Base-by-base conservation (phyloP, 371 early-diverging fungal genomes). In the Dinochytrium kinnereticum region DNA sequence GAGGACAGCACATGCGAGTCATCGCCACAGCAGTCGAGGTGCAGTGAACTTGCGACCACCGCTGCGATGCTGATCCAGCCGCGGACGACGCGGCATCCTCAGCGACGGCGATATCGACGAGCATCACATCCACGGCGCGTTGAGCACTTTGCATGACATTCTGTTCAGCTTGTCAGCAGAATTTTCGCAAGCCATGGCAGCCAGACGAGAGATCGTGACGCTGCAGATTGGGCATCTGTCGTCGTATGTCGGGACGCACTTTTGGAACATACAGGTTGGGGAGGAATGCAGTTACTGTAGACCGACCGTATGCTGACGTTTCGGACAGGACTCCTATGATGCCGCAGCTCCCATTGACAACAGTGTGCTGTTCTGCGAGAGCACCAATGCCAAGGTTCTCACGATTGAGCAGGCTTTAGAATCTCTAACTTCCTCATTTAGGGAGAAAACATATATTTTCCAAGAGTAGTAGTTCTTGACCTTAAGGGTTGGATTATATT, bases 181-280 rank as follows among this genome's bases (percentile, higher is more conserved):
- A 64, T 59, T 24, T 7, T 21, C 13, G 24, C 28, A 50, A 55
- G 13, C 21, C 28, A 13, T 24, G n/a, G n/a, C n/a, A n/a, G n/a
- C n/a, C n/a, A 30, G 57, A 24, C 61, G 61, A 33, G 37, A 13
- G 10, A 91, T 96, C 34, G 76, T 96, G 31, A 95, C 97, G 13
- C 76, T 97, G 39, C 96, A 97, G 80, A 82, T 96, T 69, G 97
- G 97, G 33, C 89, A 91, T 30, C 72, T 83, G 37, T 88, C 96
- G 49, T 96, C 95, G 79, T 93, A 86, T 77, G 92, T 94, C 10
- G 97, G 95, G 0, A 89, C 95, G 15, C 96, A 96, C 82, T 93
- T 89, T 77, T 97, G 97, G 97, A 97, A 96, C 76, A 83, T 94
- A 17, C 94, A 92, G 88, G 93, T 76, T 44, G 17, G 26, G 3